These are phyloP conservation scores for Manihot esculenta DNA, from an alignment of 441 rosid species.

Conservation along the genomic window DNA sequence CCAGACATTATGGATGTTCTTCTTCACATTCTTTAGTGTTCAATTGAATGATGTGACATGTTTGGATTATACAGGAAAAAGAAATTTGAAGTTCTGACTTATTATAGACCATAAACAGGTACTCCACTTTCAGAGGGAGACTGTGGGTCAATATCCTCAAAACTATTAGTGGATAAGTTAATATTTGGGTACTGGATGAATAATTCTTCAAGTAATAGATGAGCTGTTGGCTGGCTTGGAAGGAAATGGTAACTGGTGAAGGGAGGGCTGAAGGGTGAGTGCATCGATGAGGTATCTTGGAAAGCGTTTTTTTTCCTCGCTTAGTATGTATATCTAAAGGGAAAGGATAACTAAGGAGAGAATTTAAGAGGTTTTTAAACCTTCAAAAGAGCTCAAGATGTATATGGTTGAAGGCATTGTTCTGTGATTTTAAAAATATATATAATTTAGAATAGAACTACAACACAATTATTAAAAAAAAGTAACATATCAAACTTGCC, in stretches of 20 bases:
- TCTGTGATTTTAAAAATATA: too few relatives aligned
- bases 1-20: not conserved
- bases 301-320: not conserved
- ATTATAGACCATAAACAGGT: not conserved
- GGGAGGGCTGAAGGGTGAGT: not conserved
- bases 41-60: not conserved
- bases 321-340: not conserved
- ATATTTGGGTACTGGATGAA: not conserved
- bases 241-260: too few relatives aligned
- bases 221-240: not conserved
- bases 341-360: not conserved
- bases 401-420: too few relatives aligned
- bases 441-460: too few relatives aligned
- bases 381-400: not conserved
- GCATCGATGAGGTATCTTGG: not conserved
- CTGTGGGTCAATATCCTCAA: not conserved
- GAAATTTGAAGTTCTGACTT: not conserved
- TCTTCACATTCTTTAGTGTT: not conserved
- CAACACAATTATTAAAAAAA: too few relatives aligned
- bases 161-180: not conserved
- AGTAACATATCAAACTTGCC: too few relatives aligned
- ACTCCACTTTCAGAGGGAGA: not conserved
- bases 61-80: not conserved
- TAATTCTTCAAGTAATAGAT: not conserved
- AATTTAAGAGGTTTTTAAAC: not conserved